phyloP scores from a whole-genome alignment of 2,329 filamentous ascomycete genomes.

The Fusarium palustre region DNA sequence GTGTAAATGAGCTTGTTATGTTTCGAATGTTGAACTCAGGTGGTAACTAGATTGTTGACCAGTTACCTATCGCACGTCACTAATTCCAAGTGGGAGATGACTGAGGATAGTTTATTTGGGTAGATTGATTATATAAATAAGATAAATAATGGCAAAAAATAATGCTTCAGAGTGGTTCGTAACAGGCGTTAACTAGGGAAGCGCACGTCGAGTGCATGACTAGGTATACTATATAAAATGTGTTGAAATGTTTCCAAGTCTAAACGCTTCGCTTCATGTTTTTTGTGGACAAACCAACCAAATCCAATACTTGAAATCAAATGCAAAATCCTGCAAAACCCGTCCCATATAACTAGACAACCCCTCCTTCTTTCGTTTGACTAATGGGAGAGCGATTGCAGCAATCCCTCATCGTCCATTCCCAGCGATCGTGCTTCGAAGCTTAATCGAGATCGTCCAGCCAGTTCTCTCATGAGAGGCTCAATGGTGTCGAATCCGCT shows the following conservation, averaged over 20 bases:
- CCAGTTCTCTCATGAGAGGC: slow-evolving; percentile 60
- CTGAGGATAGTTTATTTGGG: background rate
- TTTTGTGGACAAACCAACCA: background rate
- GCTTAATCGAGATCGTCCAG: slow-evolving; percentile 47
- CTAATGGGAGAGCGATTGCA: slow-evolving; percentile 35
- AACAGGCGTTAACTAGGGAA: slow-evolving; percentile 39
- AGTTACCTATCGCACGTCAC: background rate
- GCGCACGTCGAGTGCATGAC: slow-evolving; percentile 37
- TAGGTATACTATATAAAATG: slow-evolving; percentile 21
- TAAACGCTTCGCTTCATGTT: slow-evolving; percentile 33
- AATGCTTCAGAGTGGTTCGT: slow-evolving; percentile 35
- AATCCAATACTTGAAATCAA: background rate
- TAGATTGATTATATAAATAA: background rate
- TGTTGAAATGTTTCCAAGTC: slow-evolving; percentile 12
- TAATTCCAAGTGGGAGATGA: background rate
- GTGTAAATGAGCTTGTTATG: background rate
- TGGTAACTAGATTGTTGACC: background rate
- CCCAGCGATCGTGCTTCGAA: slow-evolving; percentile 46
- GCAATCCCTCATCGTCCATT: slow-evolving; percentile 36
- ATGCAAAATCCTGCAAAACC: background rate
- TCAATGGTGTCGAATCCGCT: slow-evolving; percentile 57
- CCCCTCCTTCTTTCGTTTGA: background rate
- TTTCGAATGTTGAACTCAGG: background rate
- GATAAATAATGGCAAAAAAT: background rate
- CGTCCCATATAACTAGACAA: background rate